phyloP scores from a whole-genome alignment of 2,329 filamentous ascomycete species.

The Diplodia seriata region DNA sequence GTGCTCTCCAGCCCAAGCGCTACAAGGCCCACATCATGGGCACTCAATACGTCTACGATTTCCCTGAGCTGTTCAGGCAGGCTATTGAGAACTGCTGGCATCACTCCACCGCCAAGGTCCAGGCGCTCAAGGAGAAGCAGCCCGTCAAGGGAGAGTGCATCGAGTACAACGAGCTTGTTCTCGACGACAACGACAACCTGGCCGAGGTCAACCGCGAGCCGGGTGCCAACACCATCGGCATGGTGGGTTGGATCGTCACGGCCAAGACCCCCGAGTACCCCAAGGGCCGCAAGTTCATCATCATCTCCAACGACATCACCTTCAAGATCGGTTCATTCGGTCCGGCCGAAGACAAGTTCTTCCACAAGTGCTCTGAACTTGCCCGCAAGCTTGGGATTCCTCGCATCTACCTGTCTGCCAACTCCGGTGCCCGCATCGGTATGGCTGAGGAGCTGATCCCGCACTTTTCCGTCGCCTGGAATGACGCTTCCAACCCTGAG shows the following conservation, averaged over 20 bases:
- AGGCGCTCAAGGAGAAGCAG: conserved; percentile 77
- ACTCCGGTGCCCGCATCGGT: conserved; percentile 96
- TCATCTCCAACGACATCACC: conserved; percentile 98
- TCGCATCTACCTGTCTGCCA: conserved; percentile 96
- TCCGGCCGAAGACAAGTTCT: conserved; percentile 95
- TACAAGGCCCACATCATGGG: conserved; percentile 99
- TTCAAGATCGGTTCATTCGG: conserved; percentile 99
- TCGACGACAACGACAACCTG: conserved; percentile 91
- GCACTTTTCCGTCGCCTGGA: conserved; percentile 97
- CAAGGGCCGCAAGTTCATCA: conserved; percentile 86
- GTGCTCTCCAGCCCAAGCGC: conserved; percentile 96
- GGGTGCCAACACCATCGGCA: conserved; percentile 93
- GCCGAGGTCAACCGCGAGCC: conserved; percentile 94
- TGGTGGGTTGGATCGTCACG: conserved; percentile 98
- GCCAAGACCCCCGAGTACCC: conserved; percentile 96
- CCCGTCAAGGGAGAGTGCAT: conserved; percentile 89
- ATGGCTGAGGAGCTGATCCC: conserved; percentile 97
- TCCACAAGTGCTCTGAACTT: conserved; percentile 98
- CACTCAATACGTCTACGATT: conserved; percentile 99
- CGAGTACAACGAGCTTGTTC: conserved; percentile 89
- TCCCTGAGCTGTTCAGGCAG: conserved; percentile 98
- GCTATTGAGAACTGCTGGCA: conserved; percentile 95
- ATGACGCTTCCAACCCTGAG: conserved; percentile 79
- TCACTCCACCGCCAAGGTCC: conserved; percentile 75
- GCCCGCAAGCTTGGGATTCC: conserved; percentile 94